Evolutionary conservation across 2,329 filamentous ascomycete genomes (phyloP), one percentile per base, ranked within the genome.

Genomic region (Fusarium haematococcum): DNA sequence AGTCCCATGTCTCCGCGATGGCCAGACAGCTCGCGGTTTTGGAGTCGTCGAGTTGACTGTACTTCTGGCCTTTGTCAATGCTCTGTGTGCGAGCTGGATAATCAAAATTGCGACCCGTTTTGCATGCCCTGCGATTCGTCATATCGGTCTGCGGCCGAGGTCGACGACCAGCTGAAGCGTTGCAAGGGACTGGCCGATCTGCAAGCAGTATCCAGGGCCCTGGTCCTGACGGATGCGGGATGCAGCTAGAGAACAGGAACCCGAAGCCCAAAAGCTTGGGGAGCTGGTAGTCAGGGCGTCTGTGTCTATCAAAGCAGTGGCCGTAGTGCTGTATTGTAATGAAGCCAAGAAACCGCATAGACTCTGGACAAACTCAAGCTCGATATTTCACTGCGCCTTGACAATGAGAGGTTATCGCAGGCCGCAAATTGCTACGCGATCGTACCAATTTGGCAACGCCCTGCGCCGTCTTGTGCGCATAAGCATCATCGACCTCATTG

Each of bases 181-280:
- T 69, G 63, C 68, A 70, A 75, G 77, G 76, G 70, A 68, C 73
- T 77, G 71, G 68, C 43, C 69, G 77, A 78, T 78, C 77, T 78
- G 77, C 77, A 75, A 77, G 68, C 78, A 67, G 66, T 72, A 70
- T 70, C 77, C 74, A 63, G 75, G 74, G 56, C 68, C 75, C 77
- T 75, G 77, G 77, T 74, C 71, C 59, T 56, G 63, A 75, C 59
- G 71, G 65, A 76, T 69, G 75, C 69, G 74, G 74, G 65, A 76
- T 69, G 75, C 69, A 72, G 74, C 74, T 74, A 71, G 74, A 63
- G 57, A 68, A 57, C 59, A 68, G 61, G 63, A 73, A 67, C 63
- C 48, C 68, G 68, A 78, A 71, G 57, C 65, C 65, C 63, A 61
- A 54, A 60, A 69, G 62, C 43, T 65, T 63, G 59, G 33, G 45